These are phyloP conservation scores for Aureobasidium sp. DNA, from an alignment of 2,329 filamentous ascomycete species.

Conservation along the genomic window DNA sequence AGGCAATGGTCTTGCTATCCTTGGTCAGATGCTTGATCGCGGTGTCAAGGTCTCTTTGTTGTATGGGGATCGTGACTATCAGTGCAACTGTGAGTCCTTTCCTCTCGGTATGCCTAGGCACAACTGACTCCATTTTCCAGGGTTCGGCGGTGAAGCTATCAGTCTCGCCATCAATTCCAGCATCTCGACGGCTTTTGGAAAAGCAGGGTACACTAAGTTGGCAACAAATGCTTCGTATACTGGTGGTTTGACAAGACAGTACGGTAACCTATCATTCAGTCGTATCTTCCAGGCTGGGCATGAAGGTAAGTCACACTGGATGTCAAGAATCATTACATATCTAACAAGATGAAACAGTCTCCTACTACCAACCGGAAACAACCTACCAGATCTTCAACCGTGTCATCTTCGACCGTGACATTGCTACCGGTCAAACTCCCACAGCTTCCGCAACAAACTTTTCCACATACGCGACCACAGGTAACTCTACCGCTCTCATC, in stretches of 20 bases:
- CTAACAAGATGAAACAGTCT: no score
- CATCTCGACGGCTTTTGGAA: constrained; percentile 26
- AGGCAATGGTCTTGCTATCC: constrained; percentile 40
- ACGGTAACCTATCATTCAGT: constrained; percentile 38
- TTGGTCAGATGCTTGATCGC: constrained; percentile 44
- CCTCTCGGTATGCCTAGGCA: no score
- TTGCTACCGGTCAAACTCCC: constrained; percentile 59
- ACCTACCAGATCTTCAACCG: constrained; percentile 62
- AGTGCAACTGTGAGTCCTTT: constrained; percentile 53
- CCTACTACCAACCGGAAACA: constrained; percentile 62
- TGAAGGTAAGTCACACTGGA: constrained; percentile 22
- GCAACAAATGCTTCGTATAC: constrained; percentile 30
- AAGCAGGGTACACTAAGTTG: constrained; percentile 36
- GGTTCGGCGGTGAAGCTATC: constrained; percentile 34
- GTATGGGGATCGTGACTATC: constrained; percentile 69
- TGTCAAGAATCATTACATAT: no score
- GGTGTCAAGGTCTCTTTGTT: constrained; percentile 71
- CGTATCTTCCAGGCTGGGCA: constrained; percentile 39
- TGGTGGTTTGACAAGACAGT: constrained; percentile 36
- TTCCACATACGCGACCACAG: not conserved
- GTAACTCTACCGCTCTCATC: not conserved
- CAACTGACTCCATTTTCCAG: not conserved
- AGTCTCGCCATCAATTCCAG: constrained; percentile 32
- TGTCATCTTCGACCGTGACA: constrained; percentile 55
- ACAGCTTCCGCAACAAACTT: constrained; percentile 39